A percentile compares a stretch with the other conserved stretches of the same genome.
Conservation (phyloP, 257 asterid genomes). For the Linderniella brevidens region DNA sequence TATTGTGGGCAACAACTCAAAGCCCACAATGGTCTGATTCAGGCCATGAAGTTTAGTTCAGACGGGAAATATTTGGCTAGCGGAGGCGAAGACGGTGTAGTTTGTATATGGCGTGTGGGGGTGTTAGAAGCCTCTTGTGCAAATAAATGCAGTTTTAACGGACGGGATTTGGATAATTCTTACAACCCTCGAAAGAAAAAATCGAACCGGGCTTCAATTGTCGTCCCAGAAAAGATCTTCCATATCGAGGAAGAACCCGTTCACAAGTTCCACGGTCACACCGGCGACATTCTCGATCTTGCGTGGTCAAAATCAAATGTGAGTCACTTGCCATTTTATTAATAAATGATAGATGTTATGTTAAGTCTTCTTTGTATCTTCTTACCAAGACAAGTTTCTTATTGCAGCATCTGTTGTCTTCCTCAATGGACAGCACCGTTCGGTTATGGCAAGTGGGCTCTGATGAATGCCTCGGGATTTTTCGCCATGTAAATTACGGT, state of each 20-base stretch:
- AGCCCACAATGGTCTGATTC: conserved; percentile 48
- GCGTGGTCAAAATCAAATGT: conserved; percentile 87
- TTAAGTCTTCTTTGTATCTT: background rate
- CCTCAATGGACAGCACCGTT: conserved; percentile 67
- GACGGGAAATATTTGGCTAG: conserved; percentile 64
- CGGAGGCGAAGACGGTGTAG: conserved; percentile 73
- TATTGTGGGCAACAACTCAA: conserved; percentile 37
- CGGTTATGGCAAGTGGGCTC: conserved; percentile 54
- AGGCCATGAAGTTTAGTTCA: conserved; percentile 72
- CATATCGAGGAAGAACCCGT: conserved; percentile 39
- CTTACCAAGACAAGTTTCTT: conserved; percentile 8
- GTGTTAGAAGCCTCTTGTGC: conserved; percentile 16
- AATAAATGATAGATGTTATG: background rate
- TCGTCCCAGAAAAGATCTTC: conserved; percentile 46
- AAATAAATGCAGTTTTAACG: conserved; percentile 11
- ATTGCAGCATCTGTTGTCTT: conserved; percentile 54
- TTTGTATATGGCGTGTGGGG: conserved; percentile 48
- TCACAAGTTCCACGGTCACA: conserved; percentile 43
- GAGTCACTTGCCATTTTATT: conserved; percentile 11
- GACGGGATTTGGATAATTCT: conserved; percentile 7
- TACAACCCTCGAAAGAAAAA: conserved; percentile 11
- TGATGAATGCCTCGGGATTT: conserved; percentile 39
- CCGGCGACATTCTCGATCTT: conserved; percentile 44
- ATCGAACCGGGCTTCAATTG: conserved; percentile 14
- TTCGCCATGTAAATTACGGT: conserved; percentile 66